phyloP scores from a whole-genome alignment of 352 stramenopile genomes.

The Pythium monospermum region DNA sequence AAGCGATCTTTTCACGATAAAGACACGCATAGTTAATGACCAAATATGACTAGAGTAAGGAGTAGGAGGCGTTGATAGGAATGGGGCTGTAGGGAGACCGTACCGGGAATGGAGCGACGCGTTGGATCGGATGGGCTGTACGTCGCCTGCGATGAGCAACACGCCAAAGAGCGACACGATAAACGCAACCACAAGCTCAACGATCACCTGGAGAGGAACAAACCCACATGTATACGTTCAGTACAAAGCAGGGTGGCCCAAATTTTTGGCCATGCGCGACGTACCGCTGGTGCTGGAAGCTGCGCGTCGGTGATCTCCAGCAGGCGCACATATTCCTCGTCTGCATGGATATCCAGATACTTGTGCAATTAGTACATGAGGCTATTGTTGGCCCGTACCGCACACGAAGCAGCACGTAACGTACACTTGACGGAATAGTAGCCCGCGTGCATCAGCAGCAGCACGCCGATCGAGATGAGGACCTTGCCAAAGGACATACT shows the following conservation, averaged over 20 bases:
- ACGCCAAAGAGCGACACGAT: conserved; percentile 63
- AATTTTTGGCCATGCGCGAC: no score
- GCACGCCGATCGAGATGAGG: conserved; percentile 55
- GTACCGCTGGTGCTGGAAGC: conserved; percentile 58
- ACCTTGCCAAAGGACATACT: conserved; percentile 55
- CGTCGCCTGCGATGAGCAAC: conserved; percentile 59
- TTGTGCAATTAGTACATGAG: no score
- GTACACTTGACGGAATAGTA: conserved; percentile 84
- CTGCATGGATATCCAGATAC: conserved; percentile 28
- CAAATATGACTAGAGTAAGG: neutral
- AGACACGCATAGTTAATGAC: neutral
- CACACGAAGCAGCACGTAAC: no score
- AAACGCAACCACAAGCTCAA: conserved; percentile 68
- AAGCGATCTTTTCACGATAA: conserved; percentile 40
- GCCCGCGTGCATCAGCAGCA: conserved; percentile 67
- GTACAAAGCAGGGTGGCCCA: no score
- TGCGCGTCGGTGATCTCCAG: conserved; percentile 65
- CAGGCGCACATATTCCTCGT: conserved; percentile 72
- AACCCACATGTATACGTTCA: no score
- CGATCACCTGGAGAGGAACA: conserved; percentile 58
- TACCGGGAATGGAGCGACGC: conserved; percentile 59
- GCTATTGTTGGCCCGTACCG: no score
- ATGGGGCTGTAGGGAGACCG: no score
- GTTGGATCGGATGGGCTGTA: conserved; percentile 73
- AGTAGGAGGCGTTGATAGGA: no score